Evolutionary conservation across 129 eudicot species (phyloP).

Genomic region (Flaveria sonorensis): DNA sequence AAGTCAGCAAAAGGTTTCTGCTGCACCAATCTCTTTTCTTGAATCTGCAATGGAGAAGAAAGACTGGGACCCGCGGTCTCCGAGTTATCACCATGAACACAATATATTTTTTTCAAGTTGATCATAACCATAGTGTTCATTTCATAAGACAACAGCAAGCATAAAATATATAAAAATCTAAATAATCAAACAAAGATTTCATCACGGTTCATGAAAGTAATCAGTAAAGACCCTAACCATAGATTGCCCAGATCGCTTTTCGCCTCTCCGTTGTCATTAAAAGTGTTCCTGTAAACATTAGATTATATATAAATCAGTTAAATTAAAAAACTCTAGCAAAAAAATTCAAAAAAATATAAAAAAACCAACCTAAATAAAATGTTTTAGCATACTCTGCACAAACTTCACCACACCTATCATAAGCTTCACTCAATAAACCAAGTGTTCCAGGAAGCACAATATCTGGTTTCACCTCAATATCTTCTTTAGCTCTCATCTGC

Average conservation of each 20-base stretch:
- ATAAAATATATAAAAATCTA: neutral
- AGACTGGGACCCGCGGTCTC: constrained; percentile 18
- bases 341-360: neutral
- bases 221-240: constrained; percentile 52
- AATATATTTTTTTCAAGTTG: constrained; percentile 15
- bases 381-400: constrained; percentile 99
- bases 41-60: constrained; percentile 16
- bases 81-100: constrained; percentile 28
- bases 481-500: constrained; percentile 40
- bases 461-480: constrained; percentile 81
- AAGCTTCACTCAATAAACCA: constrained; percentile 79
- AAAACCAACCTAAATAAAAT: constrained; percentile 71
- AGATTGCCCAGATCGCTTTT: constrained; percentile 98
- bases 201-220: constrained; percentile 3
- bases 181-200: constrained; percentile 3
- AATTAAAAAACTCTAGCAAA: neutral
- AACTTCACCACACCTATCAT: constrained; percentile 97
- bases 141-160: neutral
- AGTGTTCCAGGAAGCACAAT: constrained; percentile 73
- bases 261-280: constrained; percentile 94
- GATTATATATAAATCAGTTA: constrained; percentile 10
- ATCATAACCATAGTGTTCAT: constrained; percentile 18
- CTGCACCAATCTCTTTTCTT: constrained; percentile 32
- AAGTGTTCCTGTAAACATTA: constrained; percentile 41
- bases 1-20: neutral